Conservation (phyloP, 495 filamentous ascomycete species). For the Clavariopsis aquatica region DNA sequence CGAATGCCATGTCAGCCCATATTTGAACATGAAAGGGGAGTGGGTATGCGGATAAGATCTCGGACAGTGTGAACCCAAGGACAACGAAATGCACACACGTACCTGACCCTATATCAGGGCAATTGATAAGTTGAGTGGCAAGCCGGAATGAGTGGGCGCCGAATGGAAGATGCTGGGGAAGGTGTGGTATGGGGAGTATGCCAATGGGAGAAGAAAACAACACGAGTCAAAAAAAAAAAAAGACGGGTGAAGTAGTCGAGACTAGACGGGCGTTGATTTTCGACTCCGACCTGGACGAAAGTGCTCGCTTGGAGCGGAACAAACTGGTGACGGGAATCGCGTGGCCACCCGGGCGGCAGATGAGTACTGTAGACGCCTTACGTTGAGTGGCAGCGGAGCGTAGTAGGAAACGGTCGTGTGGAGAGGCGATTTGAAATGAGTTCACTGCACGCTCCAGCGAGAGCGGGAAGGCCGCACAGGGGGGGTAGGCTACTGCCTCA, state of each 20-base stretch:
- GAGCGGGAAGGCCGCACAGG: constrained; percentile 26
- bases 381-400: constrained; percentile 23
- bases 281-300: constrained; percentile 24
- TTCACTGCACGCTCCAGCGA: constrained; percentile 12
- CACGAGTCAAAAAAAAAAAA: constrained; percentile 29
- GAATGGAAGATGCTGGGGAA: constrained; percentile 26
- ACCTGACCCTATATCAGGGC: constrained; percentile 38
- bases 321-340: constrained; percentile 28
- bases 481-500: constrained; percentile 35
- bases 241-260: constrained; percentile 23
- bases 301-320: constrained; percentile 37
- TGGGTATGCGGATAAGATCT: constrained; percentile 7
- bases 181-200: constrained; percentile 15
- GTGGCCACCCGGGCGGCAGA: constrained; percentile 33
- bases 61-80: background rate
- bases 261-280: constrained; percentile 31
- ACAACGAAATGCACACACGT: constrained; percentile 21
- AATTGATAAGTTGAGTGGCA: constrained; percentile 28
- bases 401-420: constrained; percentile 23
- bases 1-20: constrained; percentile 48
- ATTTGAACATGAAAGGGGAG: constrained; percentile 17
- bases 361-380: constrained; percentile 18
- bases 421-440: constrained; percentile 16
- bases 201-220: constrained; percentile 30
- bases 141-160: constrained; percentile 30